These are phyloP conservation scores for Comarum palustre DNA, from an alignment of 306 rosid species.

Conservation along the genomic window DNA sequence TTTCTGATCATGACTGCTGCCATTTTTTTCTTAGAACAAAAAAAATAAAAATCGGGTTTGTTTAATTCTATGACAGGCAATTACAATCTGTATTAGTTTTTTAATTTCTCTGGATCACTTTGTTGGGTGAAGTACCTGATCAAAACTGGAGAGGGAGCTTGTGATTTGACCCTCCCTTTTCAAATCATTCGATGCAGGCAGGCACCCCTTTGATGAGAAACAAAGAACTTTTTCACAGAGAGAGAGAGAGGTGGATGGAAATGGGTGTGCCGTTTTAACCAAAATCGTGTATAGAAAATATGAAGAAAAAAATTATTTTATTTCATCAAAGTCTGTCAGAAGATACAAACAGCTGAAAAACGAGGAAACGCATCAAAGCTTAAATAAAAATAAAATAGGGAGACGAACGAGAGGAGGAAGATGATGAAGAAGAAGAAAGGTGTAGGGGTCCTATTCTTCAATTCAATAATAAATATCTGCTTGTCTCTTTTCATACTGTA, in stretches of 20 bases:
- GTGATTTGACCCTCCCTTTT: constrained; percentile 76
- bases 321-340: constrained; percentile 43
- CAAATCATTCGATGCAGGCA: constrained; percentile 52
- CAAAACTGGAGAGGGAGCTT: constrained; percentile 46
- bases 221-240: constrained; percentile 31
- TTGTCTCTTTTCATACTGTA: constrained; percentile 79
- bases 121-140: constrained; percentile 63
- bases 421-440: constrained; percentile 38
- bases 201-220: constrained; percentile 46
- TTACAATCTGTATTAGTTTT: constrained; percentile 13
- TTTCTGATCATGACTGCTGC: constrained; percentile 20
- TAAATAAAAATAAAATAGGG: constrained; percentile 11
- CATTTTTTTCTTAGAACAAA: not conserved
- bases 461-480: constrained; percentile 72
- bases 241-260: constrained; percentile 14
- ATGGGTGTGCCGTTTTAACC: constrained; percentile 15
- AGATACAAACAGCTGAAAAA: constrained; percentile 61
- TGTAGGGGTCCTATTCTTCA: constrained; percentile 52
- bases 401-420: not conserved
- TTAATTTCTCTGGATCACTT: constrained; percentile 4
- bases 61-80: not conserved
- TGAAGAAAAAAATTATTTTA: constrained; percentile 25
- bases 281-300: constrained; percentile 16
- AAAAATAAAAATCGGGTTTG: not conserved
- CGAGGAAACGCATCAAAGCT: constrained; percentile 71